Evolutionary conservation across 306 rosid genomes (phyloP).

Genomic region (Prunus armeniaca): DNA sequence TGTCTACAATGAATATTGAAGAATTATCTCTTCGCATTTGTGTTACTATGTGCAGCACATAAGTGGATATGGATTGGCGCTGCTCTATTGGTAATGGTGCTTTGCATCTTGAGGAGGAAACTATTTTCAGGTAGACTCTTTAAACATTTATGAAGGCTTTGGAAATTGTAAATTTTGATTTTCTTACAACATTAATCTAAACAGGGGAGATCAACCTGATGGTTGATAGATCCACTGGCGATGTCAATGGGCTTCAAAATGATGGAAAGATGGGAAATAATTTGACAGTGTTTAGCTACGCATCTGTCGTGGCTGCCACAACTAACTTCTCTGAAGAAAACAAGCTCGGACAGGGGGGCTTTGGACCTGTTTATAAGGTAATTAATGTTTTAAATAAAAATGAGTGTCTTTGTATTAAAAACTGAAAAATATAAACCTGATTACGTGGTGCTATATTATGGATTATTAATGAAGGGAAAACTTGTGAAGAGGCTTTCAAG

Average conservation of each 20-base stretch:
- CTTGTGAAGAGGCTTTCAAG: not conserved
- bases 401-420: not conserved
- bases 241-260: not conserved
- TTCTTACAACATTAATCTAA: too few species aligned
- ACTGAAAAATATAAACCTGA: too few species aligned
- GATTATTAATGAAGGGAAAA: not conserved
- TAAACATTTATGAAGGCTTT: not conserved
- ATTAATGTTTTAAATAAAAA: not conserved
- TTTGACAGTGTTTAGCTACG: not conserved
- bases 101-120: not conserved
- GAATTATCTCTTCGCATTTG: not conserved
- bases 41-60: not conserved
- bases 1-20: too few species aligned
- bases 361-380: not conserved
- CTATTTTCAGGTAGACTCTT: not conserved
- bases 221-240: not conserved
- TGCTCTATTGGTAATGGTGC: not conserved
- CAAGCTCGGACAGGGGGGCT: not conserved
- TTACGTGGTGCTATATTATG: not conserved
- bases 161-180: too few species aligned
- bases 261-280: not conserved
- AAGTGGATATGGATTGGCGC: not conserved
- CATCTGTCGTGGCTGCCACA: not conserved
- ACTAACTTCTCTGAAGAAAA: not conserved
- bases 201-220: too few species aligned